Conservation (phyloP, 1,139 yeast genomes). For the Saccharomyces hybrid region DNA sequence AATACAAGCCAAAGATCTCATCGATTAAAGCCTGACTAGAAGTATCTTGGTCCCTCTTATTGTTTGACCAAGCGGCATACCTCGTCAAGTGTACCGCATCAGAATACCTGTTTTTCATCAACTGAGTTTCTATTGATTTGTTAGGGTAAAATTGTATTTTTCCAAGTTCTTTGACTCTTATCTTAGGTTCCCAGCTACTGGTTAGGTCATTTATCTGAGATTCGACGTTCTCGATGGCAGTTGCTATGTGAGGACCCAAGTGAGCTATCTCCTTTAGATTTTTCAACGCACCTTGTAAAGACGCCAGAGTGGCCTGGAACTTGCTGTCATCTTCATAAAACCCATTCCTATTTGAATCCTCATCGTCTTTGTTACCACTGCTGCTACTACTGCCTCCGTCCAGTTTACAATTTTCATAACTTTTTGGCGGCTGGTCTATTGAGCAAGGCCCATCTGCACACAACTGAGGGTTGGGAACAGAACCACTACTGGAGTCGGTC, state of each 20-base stretch:
- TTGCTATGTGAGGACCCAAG: constrained; percentile 8
- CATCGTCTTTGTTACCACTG: not conserved
- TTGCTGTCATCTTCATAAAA: not conserved
- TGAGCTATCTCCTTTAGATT: not conserved
- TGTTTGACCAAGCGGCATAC: constrained; percentile 18
- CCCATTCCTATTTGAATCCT: not conserved
- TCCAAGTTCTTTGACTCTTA: constrained; percentile 10
- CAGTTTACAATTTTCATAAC: not conserved
- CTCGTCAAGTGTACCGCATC: constrained; percentile 20
- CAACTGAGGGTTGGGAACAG: no score
- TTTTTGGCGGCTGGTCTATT: not conserved
- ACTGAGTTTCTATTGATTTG: constrained; percentile 23
- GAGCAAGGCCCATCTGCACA: not conserved
- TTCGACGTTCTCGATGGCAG: constrained; percentile 13
- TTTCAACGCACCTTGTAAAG: not conserved
- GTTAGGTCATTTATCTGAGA: constrained; percentile 14
- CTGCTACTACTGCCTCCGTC: not conserved
- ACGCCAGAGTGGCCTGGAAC: not conserved
- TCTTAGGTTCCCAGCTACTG: constrained; percentile 18
- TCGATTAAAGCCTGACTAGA: constrained; percentile 24
- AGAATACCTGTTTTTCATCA: constrained; percentile 24
- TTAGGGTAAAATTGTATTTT: constrained; percentile 5
- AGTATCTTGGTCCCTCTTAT: constrained; percentile 6
- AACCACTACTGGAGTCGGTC: no score
- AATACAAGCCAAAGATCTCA: constrained; percentile 27